phyloP scores from a whole-genome alignment of 495 filamentous ascomycete genomes.

The Aspergillus haitiensis region DNA sequence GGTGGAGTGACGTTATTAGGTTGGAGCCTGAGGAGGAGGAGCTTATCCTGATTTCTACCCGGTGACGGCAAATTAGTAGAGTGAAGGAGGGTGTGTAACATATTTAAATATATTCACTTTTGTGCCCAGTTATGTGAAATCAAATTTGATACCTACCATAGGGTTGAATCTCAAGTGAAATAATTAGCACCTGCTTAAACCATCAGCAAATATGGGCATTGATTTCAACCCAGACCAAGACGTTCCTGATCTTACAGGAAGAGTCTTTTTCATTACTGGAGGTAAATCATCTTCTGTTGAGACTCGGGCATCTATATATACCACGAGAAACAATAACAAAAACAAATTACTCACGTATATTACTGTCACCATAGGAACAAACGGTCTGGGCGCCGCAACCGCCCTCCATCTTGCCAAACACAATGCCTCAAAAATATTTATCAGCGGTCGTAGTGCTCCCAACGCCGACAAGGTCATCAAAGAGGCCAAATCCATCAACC shows the following conservation, averaged over 20 bases:
- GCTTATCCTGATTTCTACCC: too few relatives aligned
- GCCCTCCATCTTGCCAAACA: slow-evolving; percentile 55
- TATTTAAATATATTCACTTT: too few relatives aligned
- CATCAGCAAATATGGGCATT: not conserved
- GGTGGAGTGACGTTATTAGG: too few relatives aligned
- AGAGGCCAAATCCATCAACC: slow-evolving; percentile 1
- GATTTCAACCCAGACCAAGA: slow-evolving; percentile 35
- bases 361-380: slow-evolving; percentile 27
- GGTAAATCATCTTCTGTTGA: slow-evolving; percentile 48
- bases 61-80: too few relatives aligned
- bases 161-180: too few relatives aligned
- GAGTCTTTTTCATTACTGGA: slow-evolving; percentile 59
- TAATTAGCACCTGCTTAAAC: too few relatives aligned
- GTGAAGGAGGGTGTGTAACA: too few relatives aligned
- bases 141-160: too few relatives aligned
- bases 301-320: too few relatives aligned
- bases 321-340: not conserved
- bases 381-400: slow-evolving; percentile 60
- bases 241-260: slow-evolving; percentile 53
- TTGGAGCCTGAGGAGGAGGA: too few relatives aligned
- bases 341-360: not conserved
- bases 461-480: slow-evolving; percentile 49
- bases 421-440: slow-evolving; percentile 55
- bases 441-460: slow-evolving; percentile 52
- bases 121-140: too few relatives aligned